Evolutionary conservation across 2,329 filamentous ascomycete species (phyloP).

Genomic region (Arachnomyces sp.): DNA sequence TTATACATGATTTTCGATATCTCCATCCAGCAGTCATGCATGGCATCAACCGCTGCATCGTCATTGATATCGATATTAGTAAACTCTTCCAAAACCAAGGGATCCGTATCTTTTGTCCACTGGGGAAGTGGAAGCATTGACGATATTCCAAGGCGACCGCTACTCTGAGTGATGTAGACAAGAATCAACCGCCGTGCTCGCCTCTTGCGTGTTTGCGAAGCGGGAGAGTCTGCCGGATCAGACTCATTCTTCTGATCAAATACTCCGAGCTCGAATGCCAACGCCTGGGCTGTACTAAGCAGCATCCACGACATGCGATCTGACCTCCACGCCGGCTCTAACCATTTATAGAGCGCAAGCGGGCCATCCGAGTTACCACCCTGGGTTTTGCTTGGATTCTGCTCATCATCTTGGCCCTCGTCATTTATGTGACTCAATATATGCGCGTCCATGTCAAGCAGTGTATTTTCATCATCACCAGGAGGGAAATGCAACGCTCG

Average conservation of each 20-base stretch:
- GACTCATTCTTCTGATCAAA: constrained; percentile 82
- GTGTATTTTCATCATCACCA: constrained; percentile 57
- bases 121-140: constrained; percentile 70
- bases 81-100: constrained; percentile 18
- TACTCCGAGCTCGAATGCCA: constrained; percentile 89
- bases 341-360: constrained; percentile 79
- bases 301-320: constrained; percentile 99
- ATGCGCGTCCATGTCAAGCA: constrained; percentile 64
- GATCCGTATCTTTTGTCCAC: constrained; percentile 34
- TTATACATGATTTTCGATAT: constrained; percentile 89
- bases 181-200: constrained; percentile 80
- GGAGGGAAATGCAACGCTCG: constrained; percentile 87
- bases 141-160: constrained; percentile 82
- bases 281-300: constrained; percentile 77
- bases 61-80: constrained; percentile 17
- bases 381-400: constrained; percentile 38
- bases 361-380: constrained; percentile 60
- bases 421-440: constrained; percentile 57
- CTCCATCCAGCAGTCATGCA: constrained; percentile 81
- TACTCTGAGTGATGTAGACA: constrained; percentile 90
- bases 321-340: constrained; percentile 89
- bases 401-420: constrained; percentile 33
- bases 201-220: constrained; percentile 68
- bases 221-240: constrained; percentile 42
- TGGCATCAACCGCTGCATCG: constrained; percentile 45